Evolutionary conservation across 176 grass and related monocot genomes (phyloP).

Genomic region (Urochloa ruziziensis): DNA sequence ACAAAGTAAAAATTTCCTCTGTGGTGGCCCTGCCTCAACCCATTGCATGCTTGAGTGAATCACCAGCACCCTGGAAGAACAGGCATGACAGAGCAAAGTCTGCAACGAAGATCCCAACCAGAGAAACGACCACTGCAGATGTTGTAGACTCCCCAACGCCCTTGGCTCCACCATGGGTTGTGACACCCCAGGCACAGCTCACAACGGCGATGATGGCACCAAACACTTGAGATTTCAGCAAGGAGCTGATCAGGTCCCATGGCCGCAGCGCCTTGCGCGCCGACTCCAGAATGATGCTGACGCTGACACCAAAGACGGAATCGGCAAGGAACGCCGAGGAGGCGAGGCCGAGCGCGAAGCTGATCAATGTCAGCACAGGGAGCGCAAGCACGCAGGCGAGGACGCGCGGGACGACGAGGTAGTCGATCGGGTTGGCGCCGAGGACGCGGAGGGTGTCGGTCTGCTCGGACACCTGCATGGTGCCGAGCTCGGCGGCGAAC

Average conservation of each 20-base stretch:
- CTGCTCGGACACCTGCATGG: constrained; percentile 99
- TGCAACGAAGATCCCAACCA: constrained; percentile 83
- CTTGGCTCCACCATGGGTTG: constrained; percentile 90
- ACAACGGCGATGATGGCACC: constrained; percentile 83
- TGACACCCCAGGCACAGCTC: constrained; percentile 95
- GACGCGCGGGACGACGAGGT: constrained; percentile 86
- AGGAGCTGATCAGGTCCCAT: constrained; percentile 88
- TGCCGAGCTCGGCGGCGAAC: constrained; percentile 97
- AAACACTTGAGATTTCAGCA: constrained; percentile 94
- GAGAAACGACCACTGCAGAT: constrained; percentile 85
- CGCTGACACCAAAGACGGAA: constrained; percentile 79
- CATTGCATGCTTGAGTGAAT: constrained; percentile 93
- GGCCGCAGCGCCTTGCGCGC: constrained; percentile 79
- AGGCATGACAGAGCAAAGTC: constrained; percentile 77
- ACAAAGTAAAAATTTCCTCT: not conserved
- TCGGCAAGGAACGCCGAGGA: constrained; percentile 88
- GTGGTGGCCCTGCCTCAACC: constrained; percentile 35
- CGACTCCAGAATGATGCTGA: constrained; percentile 98
- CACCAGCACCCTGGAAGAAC: constrained; percentile 95
- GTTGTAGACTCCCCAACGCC: constrained; percentile 94
- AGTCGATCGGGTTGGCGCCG: constrained; percentile 79
- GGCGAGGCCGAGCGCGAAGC: constrained; percentile 80
- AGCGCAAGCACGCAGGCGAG: constrained; percentile 83
- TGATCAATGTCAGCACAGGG: constrained; percentile 77
- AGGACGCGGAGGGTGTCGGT: constrained; percentile 90